Evolutionary conservation across 805 yeast species (phyloP).

Genomic region (Debaryomyces castellii): DNA sequence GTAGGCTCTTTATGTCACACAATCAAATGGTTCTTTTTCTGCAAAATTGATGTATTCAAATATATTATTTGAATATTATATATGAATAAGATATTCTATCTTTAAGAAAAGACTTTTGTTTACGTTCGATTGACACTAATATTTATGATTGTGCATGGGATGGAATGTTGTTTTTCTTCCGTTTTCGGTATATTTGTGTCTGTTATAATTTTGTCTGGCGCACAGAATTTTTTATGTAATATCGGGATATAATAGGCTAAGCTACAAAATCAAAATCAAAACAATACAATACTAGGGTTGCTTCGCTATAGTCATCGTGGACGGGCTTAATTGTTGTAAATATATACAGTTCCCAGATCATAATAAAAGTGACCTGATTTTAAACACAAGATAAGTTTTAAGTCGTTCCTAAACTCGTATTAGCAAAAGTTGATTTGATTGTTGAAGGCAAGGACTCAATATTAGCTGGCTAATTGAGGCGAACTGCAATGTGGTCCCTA

Average conservation of each 20-base stretch:
- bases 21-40: not conserved
- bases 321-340: not conserved
- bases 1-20: no score
- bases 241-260: not conserved
- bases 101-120: not conserved
- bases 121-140: not conserved
- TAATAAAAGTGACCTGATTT: not conserved
- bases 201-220: not conserved
- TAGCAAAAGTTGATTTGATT: not conserved
- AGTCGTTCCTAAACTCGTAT: not conserved
- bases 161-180: not conserved
- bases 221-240: not conserved
- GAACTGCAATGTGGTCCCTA: not conserved
- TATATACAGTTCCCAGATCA: not conserved
- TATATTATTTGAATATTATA: not conserved
- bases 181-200: not conserved
- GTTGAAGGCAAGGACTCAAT: not conserved
- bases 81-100: not conserved
- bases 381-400: not conserved
- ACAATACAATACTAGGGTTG: not conserved
- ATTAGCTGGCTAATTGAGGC: not conserved
- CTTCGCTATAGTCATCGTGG: not conserved
- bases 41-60: not conserved
- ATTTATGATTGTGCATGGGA: constrained; percentile 1
- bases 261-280: not conserved